phyloP scores from a whole-genome alignment of 177 flowering plant species.

The Vitis hybrid region DNA sequence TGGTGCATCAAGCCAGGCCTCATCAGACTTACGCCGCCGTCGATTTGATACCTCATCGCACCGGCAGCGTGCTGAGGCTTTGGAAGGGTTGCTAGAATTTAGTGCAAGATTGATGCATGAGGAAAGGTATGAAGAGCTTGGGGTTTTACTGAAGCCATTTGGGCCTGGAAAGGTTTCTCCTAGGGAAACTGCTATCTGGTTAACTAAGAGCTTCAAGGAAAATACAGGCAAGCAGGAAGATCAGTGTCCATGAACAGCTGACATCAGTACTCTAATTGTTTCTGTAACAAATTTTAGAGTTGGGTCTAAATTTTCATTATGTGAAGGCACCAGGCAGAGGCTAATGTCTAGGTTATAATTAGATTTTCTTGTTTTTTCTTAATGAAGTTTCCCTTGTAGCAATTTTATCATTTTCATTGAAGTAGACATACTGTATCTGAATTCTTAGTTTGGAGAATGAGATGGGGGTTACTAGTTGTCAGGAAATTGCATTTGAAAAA shows the following conservation, averaged over 20 bases:
- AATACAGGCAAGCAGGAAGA: constrained; percentile 35
- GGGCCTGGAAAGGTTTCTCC: constrained; percentile 86
- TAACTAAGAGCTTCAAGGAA: constrained; percentile 82
- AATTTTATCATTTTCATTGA: constrained; percentile 3
- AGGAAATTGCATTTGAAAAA: not conserved
- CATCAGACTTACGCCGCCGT: constrained; percentile 32
- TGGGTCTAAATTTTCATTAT: not conserved
- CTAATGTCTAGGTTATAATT: constrained; percentile 5
- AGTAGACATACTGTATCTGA: not conserved
- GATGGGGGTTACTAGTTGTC: constrained; percentile 1
- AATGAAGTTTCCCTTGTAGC: not conserved
- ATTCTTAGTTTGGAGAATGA: not conserved
- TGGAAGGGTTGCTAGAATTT: constrained; percentile 78
- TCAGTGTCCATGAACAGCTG: not conserved
- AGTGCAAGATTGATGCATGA: constrained; percentile 73
- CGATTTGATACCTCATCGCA: constrained; percentile 42
- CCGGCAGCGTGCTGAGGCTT: constrained; percentile 73
- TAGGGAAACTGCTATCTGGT: constrained; percentile 89
- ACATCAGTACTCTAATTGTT: constrained; percentile 9
- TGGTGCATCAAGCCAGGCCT: constrained; percentile 41
- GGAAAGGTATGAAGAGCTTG: constrained; percentile 69
- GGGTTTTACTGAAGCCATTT: constrained; percentile 75
- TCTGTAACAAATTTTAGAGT: constrained; percentile 6
- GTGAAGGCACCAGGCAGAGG: constrained; percentile 2
- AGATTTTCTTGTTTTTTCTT: not conserved